Base-by-base conservation (phyloP, 495 filamentous ascomycete genomes). In the Neurospora pannonica region DNA sequence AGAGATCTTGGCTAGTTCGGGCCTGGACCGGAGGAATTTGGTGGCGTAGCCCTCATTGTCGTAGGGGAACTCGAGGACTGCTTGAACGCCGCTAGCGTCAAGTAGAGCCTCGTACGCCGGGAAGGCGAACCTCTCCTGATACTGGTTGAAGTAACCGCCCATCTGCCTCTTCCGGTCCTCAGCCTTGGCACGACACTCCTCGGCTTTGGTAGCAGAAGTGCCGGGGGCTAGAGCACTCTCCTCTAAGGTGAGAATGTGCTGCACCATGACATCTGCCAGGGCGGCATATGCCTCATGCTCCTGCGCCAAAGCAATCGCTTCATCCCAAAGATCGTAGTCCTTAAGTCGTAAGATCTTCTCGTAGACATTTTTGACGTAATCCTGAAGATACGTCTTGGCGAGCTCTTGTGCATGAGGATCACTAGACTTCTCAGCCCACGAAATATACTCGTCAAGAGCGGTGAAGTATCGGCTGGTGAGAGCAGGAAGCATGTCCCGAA, bases 91-190 rank as follows among this genome's bases (percentile, higher is more conserved):
- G 42, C 88, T 88, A 74, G 87, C 87, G 17, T 87, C 83, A 71
- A 98, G 91, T 42, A 92, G 87, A 73, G 90, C 88, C 69, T 91
- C 87, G 77, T 97, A 98, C 76, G 92, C 92, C 8, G 91, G 91
- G 76, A 91, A 88, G 17, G 95, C 93, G 85, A 93, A 98, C 19
- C 84, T 81, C 74, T 90, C 88, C n/a, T 91, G 92, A 76, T 92
- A 96, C 40, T 86, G 86, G 36, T 89, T 84, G 75, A 96, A 94
- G 75, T 92, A 93, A n/a, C 81, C 80, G 4, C 89, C 82, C 74
- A 87, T 79, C 71, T 80, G 79, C 21, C 77, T 76, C 71, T 84
- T 81, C 76, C 84, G 84, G 24, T 75, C 75, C 7, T 80, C 76
- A 7, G 78, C 80, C 46, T 79, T 76, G 1, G 79, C 73, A 21